A percentile compares a stretch with the other conserved stretches of the same genome.
Conservation (phyloP, 306 rosid genomes). For the Hippophae tibetana region DNA sequence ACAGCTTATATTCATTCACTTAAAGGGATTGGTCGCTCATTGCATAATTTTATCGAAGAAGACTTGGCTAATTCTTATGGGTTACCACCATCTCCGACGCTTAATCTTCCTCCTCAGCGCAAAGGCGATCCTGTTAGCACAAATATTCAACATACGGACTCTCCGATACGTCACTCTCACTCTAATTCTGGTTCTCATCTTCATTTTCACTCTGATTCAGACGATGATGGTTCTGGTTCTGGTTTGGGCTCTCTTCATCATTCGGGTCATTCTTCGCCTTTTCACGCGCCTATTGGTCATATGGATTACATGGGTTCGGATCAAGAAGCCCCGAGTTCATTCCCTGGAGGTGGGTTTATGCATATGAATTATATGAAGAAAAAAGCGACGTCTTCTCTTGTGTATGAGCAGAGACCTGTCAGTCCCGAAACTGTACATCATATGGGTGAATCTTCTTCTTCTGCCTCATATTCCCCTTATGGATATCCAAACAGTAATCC, state of each 20-base stretch:
- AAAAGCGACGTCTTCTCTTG: slow-evolving; percentile 50
- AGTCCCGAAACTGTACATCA: slow-evolving; percentile 33
- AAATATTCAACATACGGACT: slow-evolving; percentile 11
- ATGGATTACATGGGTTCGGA: slow-evolving; percentile 19
- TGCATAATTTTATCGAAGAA: slow-evolving; percentile 41
- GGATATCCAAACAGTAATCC: slow-evolving; percentile 11
- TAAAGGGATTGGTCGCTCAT: slow-evolving; percentile 47
- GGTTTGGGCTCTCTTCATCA: slow-evolving; percentile 32
- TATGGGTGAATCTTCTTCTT: slow-evolving; percentile 65
- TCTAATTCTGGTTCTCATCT: slow-evolving; percentile 71
- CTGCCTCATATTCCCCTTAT: slow-evolving; percentile 19
- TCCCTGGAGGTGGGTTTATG: slow-evolving; percentile 27
- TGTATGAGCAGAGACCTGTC: slow-evolving; percentile 49
- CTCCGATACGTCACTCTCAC: slow-evolving; percentile 28
- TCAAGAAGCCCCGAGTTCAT: slow-evolving; percentile 20
- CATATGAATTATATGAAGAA: slow-evolving; percentile 63
- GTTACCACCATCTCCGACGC: slow-evolving; percentile 27
- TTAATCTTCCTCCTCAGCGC: slow-evolving; percentile 33
- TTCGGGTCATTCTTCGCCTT: slow-evolving; percentile 52
- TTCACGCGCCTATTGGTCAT: slow-evolving; percentile 26
- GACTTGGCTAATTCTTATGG: slow-evolving; percentile 24
- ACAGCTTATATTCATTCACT: slow-evolving; percentile 62
- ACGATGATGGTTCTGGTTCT: slow-evolving; percentile 23
- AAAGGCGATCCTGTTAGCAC: slow-evolving; percentile 27
- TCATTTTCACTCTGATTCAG: slow-evolving; percentile 51